phyloP scores from a whole-genome alignment of 164 flowering plant genomes.

The Vitis cinerea region DNA sequence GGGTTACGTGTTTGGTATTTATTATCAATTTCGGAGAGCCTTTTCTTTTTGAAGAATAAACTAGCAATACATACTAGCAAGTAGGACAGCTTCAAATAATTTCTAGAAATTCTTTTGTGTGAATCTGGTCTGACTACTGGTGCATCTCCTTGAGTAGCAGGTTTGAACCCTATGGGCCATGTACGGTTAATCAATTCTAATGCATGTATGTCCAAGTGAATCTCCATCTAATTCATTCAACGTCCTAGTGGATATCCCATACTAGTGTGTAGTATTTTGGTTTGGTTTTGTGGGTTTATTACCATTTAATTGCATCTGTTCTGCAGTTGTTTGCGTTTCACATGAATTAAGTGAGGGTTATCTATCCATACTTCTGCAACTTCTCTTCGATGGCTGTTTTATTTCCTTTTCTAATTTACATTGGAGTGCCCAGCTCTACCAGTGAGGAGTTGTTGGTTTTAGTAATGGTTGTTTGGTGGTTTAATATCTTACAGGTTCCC shows the following conservation, averaged over 20 bases:
- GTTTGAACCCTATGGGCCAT: not conserved
- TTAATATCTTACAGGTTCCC: not conserved
- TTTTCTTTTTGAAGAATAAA: not conserved
- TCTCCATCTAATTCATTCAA: not conserved
- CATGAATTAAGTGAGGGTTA: not conserved
- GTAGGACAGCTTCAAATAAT: not conserved
- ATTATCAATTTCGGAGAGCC: not conserved
- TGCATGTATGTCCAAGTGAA: not conserved
- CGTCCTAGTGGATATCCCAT: no score
- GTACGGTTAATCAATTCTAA: not conserved
- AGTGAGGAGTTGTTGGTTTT: not conserved
- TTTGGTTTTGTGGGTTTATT: not conserved
- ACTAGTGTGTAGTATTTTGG: not conserved
- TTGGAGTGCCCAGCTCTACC: not conserved
- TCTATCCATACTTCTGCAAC: not conserved
- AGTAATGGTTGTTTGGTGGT: not conserved
- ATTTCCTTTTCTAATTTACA: not conserved
- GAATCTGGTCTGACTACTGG: not conserved
- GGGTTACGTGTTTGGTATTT: not conserved
- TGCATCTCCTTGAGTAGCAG: not conserved
- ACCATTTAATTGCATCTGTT: not conserved
- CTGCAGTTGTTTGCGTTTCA: not conserved
- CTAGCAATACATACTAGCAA: not conserved
- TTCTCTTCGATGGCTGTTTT: not conserved
- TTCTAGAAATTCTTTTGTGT: not conserved